phyloP scores from a whole-genome alignment of 2,329 filamentous ascomycete species.

The Fusarium chuoi region DNA sequence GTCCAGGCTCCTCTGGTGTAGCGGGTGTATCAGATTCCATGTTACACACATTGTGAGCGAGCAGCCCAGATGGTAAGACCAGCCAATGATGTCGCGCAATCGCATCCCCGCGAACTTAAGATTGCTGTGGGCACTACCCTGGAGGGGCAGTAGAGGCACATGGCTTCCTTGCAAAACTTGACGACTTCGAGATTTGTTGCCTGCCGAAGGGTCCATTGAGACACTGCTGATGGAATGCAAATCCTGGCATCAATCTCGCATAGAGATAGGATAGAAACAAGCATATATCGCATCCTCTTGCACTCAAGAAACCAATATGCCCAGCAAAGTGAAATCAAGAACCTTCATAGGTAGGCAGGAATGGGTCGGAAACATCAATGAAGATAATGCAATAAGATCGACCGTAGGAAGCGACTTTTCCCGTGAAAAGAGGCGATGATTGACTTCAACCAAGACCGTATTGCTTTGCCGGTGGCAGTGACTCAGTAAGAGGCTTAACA shows the following conservation, averaged over 20 bases:
- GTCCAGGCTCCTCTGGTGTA: slow-evolving; percentile 5
- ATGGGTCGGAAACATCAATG: not conserved
- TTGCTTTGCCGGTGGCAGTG: not conserved
- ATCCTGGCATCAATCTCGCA: not conserved
- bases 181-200: slow-evolving; percentile 1
- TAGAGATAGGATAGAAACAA: too few species aligned
- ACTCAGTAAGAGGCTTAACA: not conserved
- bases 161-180: not conserved
- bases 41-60: slow-evolving; percentile 11
- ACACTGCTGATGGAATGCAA: slow-evolving; percentile 2
- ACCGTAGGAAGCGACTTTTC: not conserved
- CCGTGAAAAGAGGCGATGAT: not conserved
- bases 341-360: not conserved
- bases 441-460: slow-evolving; percentile 15
- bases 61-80: not conserved
- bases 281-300: too few species aligned
- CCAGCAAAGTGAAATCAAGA: not conserved
- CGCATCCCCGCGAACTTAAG: slow-evolving; percentile 33
- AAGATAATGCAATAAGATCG: not conserved
- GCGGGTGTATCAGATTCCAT: slow-evolving; percentile 11
- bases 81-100: slow-evolving; percentile 27
- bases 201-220: slow-evolving; percentile 1
- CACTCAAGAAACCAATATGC: not conserved
- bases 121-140: slow-evolving; percentile 27
- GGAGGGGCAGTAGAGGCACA: slow-evolving; percentile 8